phyloP scores from a whole-genome alignment of 2,329 filamentous ascomycete species.

The Paecilomyces fulvus region DNA sequence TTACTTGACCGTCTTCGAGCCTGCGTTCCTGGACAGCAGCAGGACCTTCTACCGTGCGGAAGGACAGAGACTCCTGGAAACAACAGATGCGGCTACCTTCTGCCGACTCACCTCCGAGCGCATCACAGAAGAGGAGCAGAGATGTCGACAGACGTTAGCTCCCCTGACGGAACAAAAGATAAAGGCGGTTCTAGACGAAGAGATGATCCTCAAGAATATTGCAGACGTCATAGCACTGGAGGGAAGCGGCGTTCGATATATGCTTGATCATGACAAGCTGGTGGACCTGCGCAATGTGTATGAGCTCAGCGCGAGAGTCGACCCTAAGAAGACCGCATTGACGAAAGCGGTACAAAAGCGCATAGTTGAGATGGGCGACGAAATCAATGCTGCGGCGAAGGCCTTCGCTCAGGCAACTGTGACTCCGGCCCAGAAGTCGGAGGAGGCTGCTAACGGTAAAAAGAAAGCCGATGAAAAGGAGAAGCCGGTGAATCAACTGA shows the following conservation, averaged over 20 bases:
- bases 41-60: conserved; percentile 66
- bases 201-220: conserved; percentile 70
- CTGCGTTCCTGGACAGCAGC: conserved; percentile 64
- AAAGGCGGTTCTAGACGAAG: conserved; percentile 65
- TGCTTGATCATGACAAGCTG: conserved; percentile 82
- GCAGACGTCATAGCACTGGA: conserved; percentile 77
- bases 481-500: conserved; percentile 64
- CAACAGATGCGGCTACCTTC: conserved; percentile 74
- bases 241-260: conserved; percentile 70
- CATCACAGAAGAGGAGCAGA: conserved; percentile 69
- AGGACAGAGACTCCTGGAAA: conserved; percentile 63
- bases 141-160: conserved; percentile 76
- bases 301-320: conserved; percentile 67
- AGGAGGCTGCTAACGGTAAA: conserved; percentile 41
- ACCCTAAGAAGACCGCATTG: conserved; percentile 62
- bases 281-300: conserved; percentile 77
- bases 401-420: conserved; percentile 49
- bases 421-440: conserved; percentile 31
- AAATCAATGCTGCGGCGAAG: conserved; percentile 63
- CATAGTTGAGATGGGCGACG: conserved; percentile 69
- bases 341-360: conserved; percentile 63
- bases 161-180: conserved; percentile 65
- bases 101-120: conserved; percentile 66
- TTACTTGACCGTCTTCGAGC: conserved; percentile 77
- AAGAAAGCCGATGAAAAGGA: conserved; percentile 42